A percentile compares a stretch with the other conserved stretches of the same genome.
Conservation (phyloP, 2,329 filamentous ascomycete species). For the Pezicula rhizophila region DNA sequence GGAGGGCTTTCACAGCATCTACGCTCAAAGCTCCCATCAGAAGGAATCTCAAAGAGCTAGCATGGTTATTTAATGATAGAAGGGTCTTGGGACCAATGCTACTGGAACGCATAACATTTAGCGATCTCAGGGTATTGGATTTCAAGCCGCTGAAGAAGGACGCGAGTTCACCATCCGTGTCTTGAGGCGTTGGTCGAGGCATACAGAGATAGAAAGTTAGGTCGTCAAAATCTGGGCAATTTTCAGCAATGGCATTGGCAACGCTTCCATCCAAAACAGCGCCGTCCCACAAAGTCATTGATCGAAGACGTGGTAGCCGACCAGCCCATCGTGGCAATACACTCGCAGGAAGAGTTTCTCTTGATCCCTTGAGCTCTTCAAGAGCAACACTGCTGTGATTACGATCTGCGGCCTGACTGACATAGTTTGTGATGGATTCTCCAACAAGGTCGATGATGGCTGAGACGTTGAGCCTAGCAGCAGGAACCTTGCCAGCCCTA, state of each 20-base stretch:
- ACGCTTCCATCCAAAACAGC: conserved; percentile 49
- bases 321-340: conserved; percentile 53
- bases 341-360: conserved; percentile 44
- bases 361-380: conserved; percentile 41
- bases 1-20: conserved; percentile 42
- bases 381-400: conserved; percentile 44
- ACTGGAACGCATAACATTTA: conserved; percentile 52
- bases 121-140: conserved; percentile 50
- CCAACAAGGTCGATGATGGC: conserved; percentile 43
- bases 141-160: conserved; percentile 51
- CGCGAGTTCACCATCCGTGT: conserved; percentile 52
- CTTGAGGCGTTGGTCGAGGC: conserved; percentile 27
- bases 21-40: conserved; percentile 41
- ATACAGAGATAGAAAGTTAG: conserved; percentile 48
- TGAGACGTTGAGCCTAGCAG: conserved; percentile 28
- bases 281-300: conserved; percentile 56
- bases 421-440: conserved; percentile 48
- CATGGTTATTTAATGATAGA: conserved; percentile 44
- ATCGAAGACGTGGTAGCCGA: conserved; percentile 49
- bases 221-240: conserved; percentile 56
- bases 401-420: conserved; percentile 31
- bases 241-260: conserved; percentile 45
- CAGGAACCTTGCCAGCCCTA: conserved; percentile 12
- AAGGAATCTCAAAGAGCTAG: conserved; percentile 47
- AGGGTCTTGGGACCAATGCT: conserved; percentile 49